These are phyloP conservation scores for Nothopassalora personata DNA, from an alignment of 2,329 filamentous ascomycete genomes.

Conservation along the genomic window DNA sequence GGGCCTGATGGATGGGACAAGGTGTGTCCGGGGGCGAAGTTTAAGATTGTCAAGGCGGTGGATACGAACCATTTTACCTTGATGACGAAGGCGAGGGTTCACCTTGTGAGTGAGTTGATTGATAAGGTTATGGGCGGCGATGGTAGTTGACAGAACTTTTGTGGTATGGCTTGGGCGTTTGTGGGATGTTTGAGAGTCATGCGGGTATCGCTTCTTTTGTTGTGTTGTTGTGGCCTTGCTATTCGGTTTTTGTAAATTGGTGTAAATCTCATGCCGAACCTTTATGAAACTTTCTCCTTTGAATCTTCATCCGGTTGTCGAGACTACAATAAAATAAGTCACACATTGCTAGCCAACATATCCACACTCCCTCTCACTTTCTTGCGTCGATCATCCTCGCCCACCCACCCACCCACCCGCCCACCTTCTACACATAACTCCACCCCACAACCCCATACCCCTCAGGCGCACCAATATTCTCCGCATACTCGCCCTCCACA, in stretches of 20 bases:
- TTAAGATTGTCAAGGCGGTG: slow-evolving; percentile 29
- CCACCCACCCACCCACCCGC: too few species aligned
- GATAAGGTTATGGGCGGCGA: background rate
- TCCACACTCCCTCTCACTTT: too few species aligned
- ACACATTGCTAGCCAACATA: too few species aligned
- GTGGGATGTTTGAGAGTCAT: too few species aligned
- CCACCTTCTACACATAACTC: background rate
- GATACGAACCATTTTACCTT: slow-evolving; percentile 39
- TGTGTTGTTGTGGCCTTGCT: background rate
- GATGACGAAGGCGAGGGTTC: slow-evolving; percentile 23
- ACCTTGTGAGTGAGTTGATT: background rate
- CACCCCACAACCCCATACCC: background rate
- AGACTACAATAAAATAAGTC: too few species aligned
- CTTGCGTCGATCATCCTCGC: too few species aligned
- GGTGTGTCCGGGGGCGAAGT: slow-evolving; percentile 37
- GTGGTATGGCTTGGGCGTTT: background rate
- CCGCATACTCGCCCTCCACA: slow-evolving; percentile 7
- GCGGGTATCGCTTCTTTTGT: background rate
- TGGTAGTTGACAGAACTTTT: background rate
- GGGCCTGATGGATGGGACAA: slow-evolving; percentile 46
- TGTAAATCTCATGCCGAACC: too few species aligned
- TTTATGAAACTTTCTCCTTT: too few species aligned
- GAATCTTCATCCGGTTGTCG: too few species aligned
- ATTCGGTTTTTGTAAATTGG: background rate
- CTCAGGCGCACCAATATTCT: slow-evolving; percentile 7